Evolutionary conservation across 2,329 filamentous ascomycete genomes (phyloP).

Genomic region (Cytospora mali): DNA sequence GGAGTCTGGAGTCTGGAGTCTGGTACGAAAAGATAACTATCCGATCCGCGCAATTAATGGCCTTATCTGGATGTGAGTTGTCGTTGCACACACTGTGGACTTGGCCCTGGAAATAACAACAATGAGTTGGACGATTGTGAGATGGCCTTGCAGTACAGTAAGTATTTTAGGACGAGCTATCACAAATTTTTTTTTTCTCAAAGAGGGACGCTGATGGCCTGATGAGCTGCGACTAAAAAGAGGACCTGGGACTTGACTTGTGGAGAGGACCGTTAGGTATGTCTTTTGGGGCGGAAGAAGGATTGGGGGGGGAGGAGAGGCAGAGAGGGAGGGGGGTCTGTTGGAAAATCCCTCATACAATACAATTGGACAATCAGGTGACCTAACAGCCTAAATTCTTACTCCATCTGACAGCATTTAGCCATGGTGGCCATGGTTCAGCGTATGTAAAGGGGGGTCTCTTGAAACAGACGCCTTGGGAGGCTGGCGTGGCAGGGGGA

Average conservation of each 20-base stretch:
- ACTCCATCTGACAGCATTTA: no score
- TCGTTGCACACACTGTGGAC: constrained; percentile 14
- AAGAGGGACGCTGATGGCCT: constrained; percentile 22
- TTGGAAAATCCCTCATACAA: no score
- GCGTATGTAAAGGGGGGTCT: no score
- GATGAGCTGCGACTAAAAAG: constrained; percentile 20
- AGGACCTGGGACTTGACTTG: neutral
- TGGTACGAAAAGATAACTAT: neutral
- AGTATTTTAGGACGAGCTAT: constrained; percentile 5
- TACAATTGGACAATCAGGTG: no score
- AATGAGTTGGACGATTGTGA: neutral
- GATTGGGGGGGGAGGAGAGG: no score
- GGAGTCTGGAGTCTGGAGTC: no score
- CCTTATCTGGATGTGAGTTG: constrained; percentile 20
- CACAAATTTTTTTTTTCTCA: constrained; percentile 7
- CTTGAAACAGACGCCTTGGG: no score
- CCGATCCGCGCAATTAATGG: neutral
- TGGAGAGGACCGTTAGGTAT: neutral
- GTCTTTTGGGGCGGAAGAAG: neutral
- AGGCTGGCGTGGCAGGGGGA: no score
- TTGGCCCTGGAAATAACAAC: neutral
- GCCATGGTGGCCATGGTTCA: no score
- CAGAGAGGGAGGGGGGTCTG: neutral
- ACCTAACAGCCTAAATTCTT: no score
- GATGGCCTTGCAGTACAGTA: constrained; percentile 4